Percentiles rank a stretch among this genome's conserved stretches.
Conservation (phyloP, 257 asterid species). For the Ophiorrhiza pumila region DNA sequence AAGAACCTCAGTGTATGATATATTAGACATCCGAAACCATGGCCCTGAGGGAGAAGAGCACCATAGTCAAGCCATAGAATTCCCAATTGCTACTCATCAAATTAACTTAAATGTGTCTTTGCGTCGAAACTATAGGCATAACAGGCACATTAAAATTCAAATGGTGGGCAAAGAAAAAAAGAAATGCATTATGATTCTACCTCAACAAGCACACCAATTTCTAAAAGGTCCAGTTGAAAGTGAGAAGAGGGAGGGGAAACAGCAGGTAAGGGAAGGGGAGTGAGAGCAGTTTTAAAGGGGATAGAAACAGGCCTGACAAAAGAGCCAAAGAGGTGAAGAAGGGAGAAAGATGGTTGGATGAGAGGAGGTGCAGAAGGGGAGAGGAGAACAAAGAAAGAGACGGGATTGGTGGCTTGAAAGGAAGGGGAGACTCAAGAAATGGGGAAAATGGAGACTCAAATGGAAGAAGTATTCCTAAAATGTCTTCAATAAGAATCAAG, state of each 20-base stretch:
- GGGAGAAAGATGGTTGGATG: background rate
- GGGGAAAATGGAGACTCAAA: background rate
- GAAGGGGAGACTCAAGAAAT: background rate
- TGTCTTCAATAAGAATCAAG: background rate
- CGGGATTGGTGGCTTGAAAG: background rate
- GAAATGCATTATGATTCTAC: slow-evolving; percentile 1
- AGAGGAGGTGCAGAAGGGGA: background rate
- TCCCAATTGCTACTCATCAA: background rate
- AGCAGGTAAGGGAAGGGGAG: background rate
- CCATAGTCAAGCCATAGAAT: background rate
- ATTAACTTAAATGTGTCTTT: background rate
- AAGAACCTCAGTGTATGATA: slow-evolving; percentile 72
- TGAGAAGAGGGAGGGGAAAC: background rate
- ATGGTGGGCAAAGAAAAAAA: background rate
- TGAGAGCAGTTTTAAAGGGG: background rate
- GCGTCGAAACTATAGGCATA: background rate
- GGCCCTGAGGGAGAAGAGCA: slow-evolving; percentile 60
- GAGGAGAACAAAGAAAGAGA: background rate
- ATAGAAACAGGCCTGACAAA: background rate
- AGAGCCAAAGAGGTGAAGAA: background rate
- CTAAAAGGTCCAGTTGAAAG: background rate
- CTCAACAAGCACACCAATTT: background rate
- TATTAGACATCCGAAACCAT: slow-evolving; percentile 80
- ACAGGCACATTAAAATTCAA: background rate
- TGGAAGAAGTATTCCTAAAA: background rate